Percentiles rank a stretch among this genome's conserved stretches.
phyloP scores from a whole-genome alignment of 169 alveolate genomes.

The Plasmodium coatneyi region DNA sequence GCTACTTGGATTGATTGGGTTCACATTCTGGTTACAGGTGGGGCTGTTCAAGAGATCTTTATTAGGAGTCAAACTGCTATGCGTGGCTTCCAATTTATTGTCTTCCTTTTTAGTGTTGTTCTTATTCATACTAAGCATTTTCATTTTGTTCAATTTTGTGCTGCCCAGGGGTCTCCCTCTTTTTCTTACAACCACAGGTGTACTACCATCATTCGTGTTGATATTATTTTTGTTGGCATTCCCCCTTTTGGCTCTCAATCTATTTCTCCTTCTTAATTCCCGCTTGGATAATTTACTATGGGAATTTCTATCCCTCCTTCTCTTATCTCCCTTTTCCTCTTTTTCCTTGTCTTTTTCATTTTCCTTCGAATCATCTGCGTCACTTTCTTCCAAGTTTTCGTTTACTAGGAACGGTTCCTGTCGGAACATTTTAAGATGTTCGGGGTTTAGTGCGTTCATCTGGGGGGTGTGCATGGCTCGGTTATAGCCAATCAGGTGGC shows the following conservation, averaged over 20 bases:
- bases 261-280: conserved; percentile 30
- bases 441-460: neutral
- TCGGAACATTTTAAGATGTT: conserved; percentile 27
- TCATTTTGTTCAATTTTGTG: conserved; percentile 41
- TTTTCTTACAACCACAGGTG: conserved; percentile 31
- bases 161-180: conserved; percentile 74
- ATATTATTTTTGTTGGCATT: neutral
- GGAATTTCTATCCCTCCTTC: neutral
- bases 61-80: neutral
- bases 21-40: neutral
- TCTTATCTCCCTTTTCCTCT: conserved; percentile 15
- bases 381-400: conserved; percentile 27
- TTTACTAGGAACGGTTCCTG: conserved; percentile 42
- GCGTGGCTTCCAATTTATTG: neutral
- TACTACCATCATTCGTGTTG: neutral
- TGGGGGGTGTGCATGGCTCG: neutral
- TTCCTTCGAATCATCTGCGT: conserved; percentile 1
- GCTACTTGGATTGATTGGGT: neutral
- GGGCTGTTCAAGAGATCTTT: neutral
- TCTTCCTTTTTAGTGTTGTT: conserved; percentile 2
- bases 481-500: neutral
- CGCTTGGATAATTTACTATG: conserved; percentile 7
- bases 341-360: neutral
- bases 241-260: neutral
- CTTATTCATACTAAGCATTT: neutral